These are phyloP conservation scores for Capsicum rhomboideum DNA, from an alignment of 257 asterid genomes.

Conservation along the genomic window DNA sequence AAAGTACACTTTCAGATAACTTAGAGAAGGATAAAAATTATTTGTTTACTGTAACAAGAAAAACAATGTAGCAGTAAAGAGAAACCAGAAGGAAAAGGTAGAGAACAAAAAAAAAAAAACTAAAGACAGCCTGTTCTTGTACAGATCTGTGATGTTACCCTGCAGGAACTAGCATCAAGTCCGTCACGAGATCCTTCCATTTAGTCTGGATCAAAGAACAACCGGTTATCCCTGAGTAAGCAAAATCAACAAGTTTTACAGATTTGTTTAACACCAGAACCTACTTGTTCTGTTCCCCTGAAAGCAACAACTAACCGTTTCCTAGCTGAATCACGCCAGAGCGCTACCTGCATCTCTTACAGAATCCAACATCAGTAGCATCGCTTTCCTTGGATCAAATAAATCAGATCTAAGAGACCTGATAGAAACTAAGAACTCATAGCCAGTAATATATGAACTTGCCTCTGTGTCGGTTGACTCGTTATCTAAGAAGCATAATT, in stretches of 20 bases:
- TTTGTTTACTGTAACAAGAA: background rate
- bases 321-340: slow-evolving; percentile 79
- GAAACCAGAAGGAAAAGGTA: background rate
- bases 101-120: background rate
- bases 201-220: slow-evolving; percentile 46
- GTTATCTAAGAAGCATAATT: slow-evolving; percentile 87
- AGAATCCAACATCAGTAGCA: slow-evolving; percentile 15
- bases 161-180: slow-evolving; percentile 86
- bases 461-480: slow-evolving; percentile 90
- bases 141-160: slow-evolving; percentile 43
- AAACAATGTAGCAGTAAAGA: background rate
- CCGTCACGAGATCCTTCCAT: slow-evolving; percentile 94
- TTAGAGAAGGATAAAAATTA: background rate
- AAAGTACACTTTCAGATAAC: background rate
- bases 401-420: background rate
- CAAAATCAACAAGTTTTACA: background rate
- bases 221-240: slow-evolving; percentile 8
- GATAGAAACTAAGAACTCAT: background rate
- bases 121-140: background rate
- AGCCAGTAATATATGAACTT: slow-evolving; percentile 17
- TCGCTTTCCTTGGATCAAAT: background rate
- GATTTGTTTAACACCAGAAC: slow-evolving; percentile 11
- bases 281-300: slow-evolving; percentile 99
- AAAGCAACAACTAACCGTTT: slow-evolving; percentile 89
- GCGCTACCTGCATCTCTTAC: slow-evolving; percentile 59